These are phyloP conservation scores for Psilocybe tampanensis DNA, from an alignment of 768 basidiomycete species.

Conservation along the genomic window DNA sequence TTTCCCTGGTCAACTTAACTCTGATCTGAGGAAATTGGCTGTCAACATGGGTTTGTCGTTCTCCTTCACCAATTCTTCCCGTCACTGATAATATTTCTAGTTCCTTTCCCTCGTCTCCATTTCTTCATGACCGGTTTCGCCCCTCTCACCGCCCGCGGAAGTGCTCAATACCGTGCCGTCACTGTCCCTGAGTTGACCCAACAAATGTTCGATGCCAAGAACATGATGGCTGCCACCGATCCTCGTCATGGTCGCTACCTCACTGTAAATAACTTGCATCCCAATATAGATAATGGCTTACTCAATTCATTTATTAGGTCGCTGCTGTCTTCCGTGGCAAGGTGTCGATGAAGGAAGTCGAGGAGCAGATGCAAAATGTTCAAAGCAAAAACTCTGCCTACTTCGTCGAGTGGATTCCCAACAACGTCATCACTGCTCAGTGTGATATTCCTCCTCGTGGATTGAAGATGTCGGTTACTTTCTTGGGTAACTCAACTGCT, in stretches of 20 bases:
- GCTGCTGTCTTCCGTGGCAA: conserved; percentile 99
- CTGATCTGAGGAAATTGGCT: conserved; percentile 95
- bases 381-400: conserved; percentile 98
- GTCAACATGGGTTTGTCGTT: conserved; percentile 91
- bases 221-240: conserved; percentile 99
- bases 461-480: conserved; percentile 96
- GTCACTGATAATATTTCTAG: conserved; percentile 37
- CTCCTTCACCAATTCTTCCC: background rate
- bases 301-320: conserved; percentile 48
- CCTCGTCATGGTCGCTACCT: conserved; percentile 97
- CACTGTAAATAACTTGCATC: conserved; percentile 56
- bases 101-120: conserved; percentile 98
- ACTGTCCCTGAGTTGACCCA: conserved; percentile 97
- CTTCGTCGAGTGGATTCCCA: conserved; percentile 99
- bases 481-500: conserved; percentile 96
- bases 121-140: conserved; percentile 99
- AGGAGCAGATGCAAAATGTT: conserved; percentile 98
- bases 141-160: conserved; percentile 91
- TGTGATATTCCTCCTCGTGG: conserved; percentile 97
- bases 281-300: background rate
- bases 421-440: conserved; percentile 97
- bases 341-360: conserved; percentile 99
- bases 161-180: conserved; percentile 94
- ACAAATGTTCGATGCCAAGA: conserved; percentile 99
- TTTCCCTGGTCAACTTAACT: conserved; percentile 99